A percentile compares a stretch with the other conserved stretches of the same genome.
phyloP scores from a whole-genome alignment of 805 yeast genomes.

The Saccharomycopsis lassenensis region DNA sequence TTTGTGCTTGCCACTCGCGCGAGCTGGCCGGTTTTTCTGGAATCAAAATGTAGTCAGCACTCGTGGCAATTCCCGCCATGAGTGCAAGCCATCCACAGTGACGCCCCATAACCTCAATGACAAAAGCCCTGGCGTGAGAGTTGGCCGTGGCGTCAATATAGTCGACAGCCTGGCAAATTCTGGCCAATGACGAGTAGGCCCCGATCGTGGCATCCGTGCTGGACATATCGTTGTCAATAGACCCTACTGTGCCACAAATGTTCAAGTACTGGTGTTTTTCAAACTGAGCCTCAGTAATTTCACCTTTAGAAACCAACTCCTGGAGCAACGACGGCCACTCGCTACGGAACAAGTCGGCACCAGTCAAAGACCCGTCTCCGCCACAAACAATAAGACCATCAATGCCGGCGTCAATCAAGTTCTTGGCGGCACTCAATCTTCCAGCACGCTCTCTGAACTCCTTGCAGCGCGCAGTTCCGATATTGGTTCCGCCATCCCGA shows the following conservation, averaged over 20 bases:
- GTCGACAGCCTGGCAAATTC: constrained; percentile 91
- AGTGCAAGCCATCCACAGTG: constrained; percentile 99
- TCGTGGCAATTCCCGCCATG: constrained; percentile 95
- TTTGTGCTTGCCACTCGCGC: constrained; percentile 67
- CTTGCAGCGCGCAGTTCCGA: constrained; percentile 91
- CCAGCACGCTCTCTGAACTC: constrained; percentile 82
- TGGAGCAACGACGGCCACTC: constrained; percentile 88
- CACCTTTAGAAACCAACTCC: constrained; percentile 51
- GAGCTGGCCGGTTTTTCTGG: constrained; percentile 87
- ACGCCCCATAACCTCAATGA: constrained; percentile 97
- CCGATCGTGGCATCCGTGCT: constrained; percentile 95
- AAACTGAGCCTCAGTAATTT: constrained; percentile 47
- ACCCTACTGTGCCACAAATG: constrained; percentile 91
- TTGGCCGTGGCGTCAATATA: constrained; percentile 96
- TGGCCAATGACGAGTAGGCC: constrained; percentile 83
- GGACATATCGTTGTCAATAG: constrained; percentile 97
- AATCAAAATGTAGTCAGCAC: constrained; percentile 88
- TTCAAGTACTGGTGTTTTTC: constrained; percentile 55
- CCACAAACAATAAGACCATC: constrained; percentile 96
- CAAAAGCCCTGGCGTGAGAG: constrained; percentile 95
- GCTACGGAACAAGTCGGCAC: constrained; percentile 86
- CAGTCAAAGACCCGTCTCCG: constrained; percentile 97
- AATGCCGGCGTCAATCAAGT: constrained; percentile 78
- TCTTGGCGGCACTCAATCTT: constrained; percentile 70
- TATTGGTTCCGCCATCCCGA: constrained; percentile 86